Percentiles rank a stretch among this genome's conserved stretches.
These are phyloP conservation scores for Coemansia aciculifera DNA, from an alignment of 192 early-diverging fungal species.

Conservation along the genomic window DNA sequence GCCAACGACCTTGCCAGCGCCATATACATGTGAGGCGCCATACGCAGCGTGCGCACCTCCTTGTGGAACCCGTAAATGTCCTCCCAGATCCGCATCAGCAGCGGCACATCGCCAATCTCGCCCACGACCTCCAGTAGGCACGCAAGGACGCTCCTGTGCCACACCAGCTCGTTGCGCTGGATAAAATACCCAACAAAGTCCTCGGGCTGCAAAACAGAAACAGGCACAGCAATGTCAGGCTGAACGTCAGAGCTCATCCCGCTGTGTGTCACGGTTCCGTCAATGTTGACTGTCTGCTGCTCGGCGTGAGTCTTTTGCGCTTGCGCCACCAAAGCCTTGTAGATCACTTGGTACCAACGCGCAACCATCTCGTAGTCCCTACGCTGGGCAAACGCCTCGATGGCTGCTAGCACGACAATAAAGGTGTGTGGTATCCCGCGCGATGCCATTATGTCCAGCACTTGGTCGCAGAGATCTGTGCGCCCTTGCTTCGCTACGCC, in stretches of 20 bases:
- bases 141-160: slow-evolving; percentile 38
- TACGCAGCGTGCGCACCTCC: slow-evolving; percentile 25
- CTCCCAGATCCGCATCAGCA: slow-evolving; percentile 37
- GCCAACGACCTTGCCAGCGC: slow-evolving; percentile 42
- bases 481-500: slow-evolving; percentile 32
- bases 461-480: slow-evolving; percentile 28
- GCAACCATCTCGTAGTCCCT: slow-evolving; percentile 36
- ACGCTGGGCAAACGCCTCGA: slow-evolving; percentile 36
- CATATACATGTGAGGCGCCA: slow-evolving; percentile 45
- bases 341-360: slow-evolving; percentile 39
- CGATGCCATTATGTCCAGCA: slow-evolving; percentile 26
- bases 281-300: slow-evolving; percentile 21
- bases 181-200: slow-evolving; percentile 31
- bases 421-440: slow-evolving; percentile 19
- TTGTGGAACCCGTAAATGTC: slow-evolving; percentile 18
- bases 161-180: slow-evolving; percentile 33
- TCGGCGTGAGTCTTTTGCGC: not conserved
- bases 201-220: slow-evolving; percentile 30
- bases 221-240: not conserved
- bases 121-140: slow-evolving; percentile 30
- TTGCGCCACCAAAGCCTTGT: slow-evolving; percentile 25
- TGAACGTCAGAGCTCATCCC: not conserved
- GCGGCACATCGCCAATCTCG: slow-evolving; percentile 24
- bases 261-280: slow-evolving; percentile 7
- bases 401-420: slow-evolving; percentile 25